Evolutionary conservation across 129 eudicot genomes (phyloP).

Genomic region (Scalesia atractyloides): DNA sequence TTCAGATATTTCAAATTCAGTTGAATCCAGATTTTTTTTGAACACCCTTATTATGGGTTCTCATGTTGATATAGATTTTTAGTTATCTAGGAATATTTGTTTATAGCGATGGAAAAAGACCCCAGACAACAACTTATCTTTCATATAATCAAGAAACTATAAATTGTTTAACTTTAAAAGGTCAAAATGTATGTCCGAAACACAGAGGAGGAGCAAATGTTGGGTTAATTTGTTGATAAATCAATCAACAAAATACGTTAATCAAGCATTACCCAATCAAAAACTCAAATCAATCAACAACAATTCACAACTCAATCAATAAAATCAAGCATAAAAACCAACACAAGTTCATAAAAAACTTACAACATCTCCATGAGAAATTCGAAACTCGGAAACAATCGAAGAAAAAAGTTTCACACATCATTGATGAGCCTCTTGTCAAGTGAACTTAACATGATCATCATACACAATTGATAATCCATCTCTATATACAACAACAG

Average conservation of each 20-base stretch:
- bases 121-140: too few relatives aligned
- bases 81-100: too few relatives aligned
- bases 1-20: too few relatives aligned
- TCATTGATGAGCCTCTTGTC: constrained; percentile 33
- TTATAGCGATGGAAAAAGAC: too few relatives aligned
- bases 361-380: constrained; percentile 30
- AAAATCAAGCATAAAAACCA: too few relatives aligned
- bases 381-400: constrained; percentile 20
- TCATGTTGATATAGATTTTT: too few relatives aligned
- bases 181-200: neutral
- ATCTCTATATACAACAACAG: constrained; percentile 48
- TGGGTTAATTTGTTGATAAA: too few relatives aligned
- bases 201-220: neutral
- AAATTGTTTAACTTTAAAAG: neutral
- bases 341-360: neutral
- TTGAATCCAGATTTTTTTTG: too few relatives aligned
- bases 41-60: too few relatives aligned
- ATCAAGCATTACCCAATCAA: neutral
- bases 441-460: constrained; percentile 32
- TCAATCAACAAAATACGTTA: neutral
- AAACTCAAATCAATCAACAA: too few relatives aligned
- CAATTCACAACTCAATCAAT: too few relatives aligned
- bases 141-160: too few relatives aligned
- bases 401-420: constrained; percentile 37
- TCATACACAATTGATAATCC: constrained; percentile 43